These are phyloP conservation scores for Arabidopsis suecica DNA, from an alignment of 345 rosid genomes.

Conservation along the genomic window DNA sequence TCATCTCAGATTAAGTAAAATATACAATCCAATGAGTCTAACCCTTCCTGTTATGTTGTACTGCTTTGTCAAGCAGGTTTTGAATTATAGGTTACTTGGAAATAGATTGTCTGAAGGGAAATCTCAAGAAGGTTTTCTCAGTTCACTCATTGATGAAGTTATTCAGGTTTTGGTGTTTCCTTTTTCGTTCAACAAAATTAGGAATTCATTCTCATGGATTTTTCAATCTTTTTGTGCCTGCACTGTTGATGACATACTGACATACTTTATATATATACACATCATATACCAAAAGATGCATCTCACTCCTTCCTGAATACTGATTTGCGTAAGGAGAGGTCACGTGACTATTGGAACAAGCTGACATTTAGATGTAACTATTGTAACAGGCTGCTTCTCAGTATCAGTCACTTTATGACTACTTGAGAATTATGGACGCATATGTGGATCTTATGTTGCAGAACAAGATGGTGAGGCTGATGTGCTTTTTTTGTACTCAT, in stretches of 20 bases:
- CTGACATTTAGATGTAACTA: conserved; percentile 28
- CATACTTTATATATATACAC: conserved; percentile 5
- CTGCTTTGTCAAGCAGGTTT: conserved; percentile 53
- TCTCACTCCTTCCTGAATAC: conserved; percentile 8
- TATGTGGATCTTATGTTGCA: conserved; percentile 79
- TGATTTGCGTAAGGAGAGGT: conserved; percentile 23
- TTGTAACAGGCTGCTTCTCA: conserved; percentile 59
- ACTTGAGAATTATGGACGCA: conserved; percentile 78
- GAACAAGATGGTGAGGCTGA: conserved; percentile 67
- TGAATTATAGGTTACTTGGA: conserved; percentile 92
- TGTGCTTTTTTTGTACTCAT: conserved; percentile 12
- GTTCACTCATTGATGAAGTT: conserved; percentile 58
- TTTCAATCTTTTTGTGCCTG: conserved; percentile 15
- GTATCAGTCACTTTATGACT: conserved; percentile 66
- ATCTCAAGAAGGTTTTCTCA: conserved; percentile 46
- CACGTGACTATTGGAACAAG: conserved; percentile 9
- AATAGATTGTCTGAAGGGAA: conserved; percentile 66
- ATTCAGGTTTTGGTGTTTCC: conserved; percentile 59
- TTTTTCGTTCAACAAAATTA: conserved; percentile 19
- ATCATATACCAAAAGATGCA: conserved; percentile 11
- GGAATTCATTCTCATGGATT: conserved; percentile 8
- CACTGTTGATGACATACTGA: not conserved
- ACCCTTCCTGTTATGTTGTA: conserved; percentile 12
- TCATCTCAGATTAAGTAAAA: conserved; percentile 23
- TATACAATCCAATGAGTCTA: conserved; percentile 7